Evolutionary conservation across 2,329 filamentous ascomycete genomes (phyloP).

Genomic region (Alternaria ventricosa): DNA sequence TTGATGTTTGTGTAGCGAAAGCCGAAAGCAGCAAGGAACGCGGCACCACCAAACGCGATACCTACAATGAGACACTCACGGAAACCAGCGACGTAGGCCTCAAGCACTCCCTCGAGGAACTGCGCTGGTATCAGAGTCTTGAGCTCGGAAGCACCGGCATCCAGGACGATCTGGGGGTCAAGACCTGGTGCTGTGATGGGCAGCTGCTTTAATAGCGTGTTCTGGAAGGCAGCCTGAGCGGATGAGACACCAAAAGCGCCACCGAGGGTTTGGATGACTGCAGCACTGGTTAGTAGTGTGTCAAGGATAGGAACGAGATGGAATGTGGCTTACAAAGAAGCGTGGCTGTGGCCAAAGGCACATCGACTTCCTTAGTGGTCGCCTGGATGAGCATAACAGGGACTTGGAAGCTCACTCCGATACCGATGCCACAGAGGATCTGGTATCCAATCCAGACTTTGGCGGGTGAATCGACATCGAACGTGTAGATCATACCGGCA

Average conservation of each 20-base stretch:
- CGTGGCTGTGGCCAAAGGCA: constrained; percentile 47
- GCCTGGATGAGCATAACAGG: constrained; percentile 49
- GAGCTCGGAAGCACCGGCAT: constrained; percentile 43
- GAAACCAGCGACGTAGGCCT: constrained; percentile 1
- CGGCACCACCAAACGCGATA: constrained; percentile 2
- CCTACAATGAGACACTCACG: background rate
- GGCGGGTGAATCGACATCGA: constrained; percentile 45
- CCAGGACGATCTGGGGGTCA: constrained; percentile 34
- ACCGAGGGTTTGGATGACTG: constrained; percentile 42
- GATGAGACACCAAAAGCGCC: constrained; percentile 52
- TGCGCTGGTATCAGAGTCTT: background rate
- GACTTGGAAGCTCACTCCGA: constrained; percentile 32
- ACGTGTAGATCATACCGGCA: constrained; percentile 53
- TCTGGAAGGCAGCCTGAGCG: constrained; percentile 51
- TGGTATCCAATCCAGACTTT: constrained; percentile 57
- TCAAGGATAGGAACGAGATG: rapidly evolving
- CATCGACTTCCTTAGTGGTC: constrained; percentile 39
- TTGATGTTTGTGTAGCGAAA: constrained; percentile 4
- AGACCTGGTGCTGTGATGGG: constrained; percentile 37
- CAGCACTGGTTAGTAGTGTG: background rate
- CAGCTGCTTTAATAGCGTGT: constrained; percentile 43
- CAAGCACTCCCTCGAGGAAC: background rate
- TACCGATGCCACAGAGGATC: constrained; percentile 51
- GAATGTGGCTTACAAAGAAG: constrained; percentile 44
- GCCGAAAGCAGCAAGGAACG: background rate